phyloP scores from a whole-genome alignment of 345 rosid species.

The Syzygium aromaticum region DNA sequence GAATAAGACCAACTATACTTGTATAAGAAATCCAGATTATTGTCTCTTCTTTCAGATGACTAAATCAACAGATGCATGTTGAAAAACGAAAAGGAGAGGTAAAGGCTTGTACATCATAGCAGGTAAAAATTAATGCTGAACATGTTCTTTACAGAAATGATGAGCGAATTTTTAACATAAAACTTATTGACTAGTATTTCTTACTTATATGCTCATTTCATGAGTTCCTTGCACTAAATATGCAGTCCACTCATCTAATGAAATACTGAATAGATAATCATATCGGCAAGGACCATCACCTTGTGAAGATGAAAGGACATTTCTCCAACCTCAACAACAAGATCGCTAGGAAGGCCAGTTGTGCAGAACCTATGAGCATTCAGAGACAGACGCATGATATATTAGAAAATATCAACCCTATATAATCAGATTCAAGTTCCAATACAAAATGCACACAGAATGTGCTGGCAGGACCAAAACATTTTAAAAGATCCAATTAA shows the following conservation, averaged over 20 bases:
- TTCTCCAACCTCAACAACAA: constrained; percentile 79
- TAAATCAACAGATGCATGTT: not conserved
- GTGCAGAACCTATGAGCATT: constrained; percentile 77
- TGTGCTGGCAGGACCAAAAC: not conserved
- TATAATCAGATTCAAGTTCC: not conserved
- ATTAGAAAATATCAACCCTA: not conserved
- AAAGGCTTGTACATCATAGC: not conserved
- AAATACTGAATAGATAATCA: not conserved
- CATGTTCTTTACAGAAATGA: not conserved
- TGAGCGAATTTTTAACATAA: not conserved
- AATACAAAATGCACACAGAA: not conserved
- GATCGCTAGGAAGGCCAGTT: constrained; percentile 91
- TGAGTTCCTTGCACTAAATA: not conserved
- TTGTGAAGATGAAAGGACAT: constrained; percentile 99
- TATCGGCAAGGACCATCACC: constrained; percentile 25
- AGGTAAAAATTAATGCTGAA: not conserved
- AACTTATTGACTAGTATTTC: not conserved
- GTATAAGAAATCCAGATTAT: not conserved
- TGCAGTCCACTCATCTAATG: not conserved
- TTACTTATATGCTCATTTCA: not conserved
- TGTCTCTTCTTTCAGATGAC: not conserved
- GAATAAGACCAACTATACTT: not conserved
- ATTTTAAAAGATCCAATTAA: not conserved
- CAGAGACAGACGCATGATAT: not conserved
- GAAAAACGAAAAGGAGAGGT: not conserved